Conservation (phyloP, 495 filamentous ascomycete genomes). For the Glonium stellatum region DNA sequence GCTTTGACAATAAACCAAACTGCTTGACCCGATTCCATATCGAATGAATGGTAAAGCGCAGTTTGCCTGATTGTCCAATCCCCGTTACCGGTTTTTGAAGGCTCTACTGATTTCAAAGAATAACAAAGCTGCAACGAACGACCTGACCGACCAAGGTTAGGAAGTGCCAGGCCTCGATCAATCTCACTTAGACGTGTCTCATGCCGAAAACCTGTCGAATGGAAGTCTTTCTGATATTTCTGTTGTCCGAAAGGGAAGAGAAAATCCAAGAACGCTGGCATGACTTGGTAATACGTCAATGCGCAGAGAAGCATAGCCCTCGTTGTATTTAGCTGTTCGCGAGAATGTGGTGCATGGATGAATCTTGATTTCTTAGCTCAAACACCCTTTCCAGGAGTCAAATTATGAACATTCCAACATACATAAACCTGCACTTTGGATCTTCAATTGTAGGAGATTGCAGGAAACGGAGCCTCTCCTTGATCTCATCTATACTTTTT, state of each 20-base stretch:
- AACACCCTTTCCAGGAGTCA: neutral
- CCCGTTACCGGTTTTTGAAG: constrained; percentile 20
- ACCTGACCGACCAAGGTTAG: constrained; percentile 38
- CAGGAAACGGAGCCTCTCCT: too few species aligned
- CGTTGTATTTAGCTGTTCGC: constrained; percentile 10
- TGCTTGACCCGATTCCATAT: constrained; percentile 35
- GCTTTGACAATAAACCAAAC: constrained; percentile 43
- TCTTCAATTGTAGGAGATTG: too few species aligned
- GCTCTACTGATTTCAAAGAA: constrained; percentile 42
- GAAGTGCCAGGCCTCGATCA: constrained; percentile 25
- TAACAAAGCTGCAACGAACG: constrained; percentile 39
- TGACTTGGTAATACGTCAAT: constrained; percentile 41
- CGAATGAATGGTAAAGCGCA: constrained; percentile 41
- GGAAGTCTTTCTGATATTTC: constrained; percentile 34
- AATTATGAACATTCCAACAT: too few species aligned
- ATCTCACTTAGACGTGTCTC: constrained; percentile 16
- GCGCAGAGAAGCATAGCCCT: constrained; percentile 34
- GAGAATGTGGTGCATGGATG: constrained; percentile 15
- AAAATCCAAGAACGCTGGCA: constrained; percentile 41
- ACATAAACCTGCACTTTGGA: too few species aligned
- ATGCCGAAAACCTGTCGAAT: constrained; percentile 31
- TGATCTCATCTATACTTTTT: too few species aligned
- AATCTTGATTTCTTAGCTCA: constrained; percentile 7
- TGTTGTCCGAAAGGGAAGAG: constrained; percentile 41
- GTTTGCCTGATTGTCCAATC: constrained; percentile 43